Percentiles rank a stretch among this genome's conserved stretches.
Conservation (phyloP, 2,329 filamentous ascomycete genomes). For the Paramyrothecium roridum region DNA sequence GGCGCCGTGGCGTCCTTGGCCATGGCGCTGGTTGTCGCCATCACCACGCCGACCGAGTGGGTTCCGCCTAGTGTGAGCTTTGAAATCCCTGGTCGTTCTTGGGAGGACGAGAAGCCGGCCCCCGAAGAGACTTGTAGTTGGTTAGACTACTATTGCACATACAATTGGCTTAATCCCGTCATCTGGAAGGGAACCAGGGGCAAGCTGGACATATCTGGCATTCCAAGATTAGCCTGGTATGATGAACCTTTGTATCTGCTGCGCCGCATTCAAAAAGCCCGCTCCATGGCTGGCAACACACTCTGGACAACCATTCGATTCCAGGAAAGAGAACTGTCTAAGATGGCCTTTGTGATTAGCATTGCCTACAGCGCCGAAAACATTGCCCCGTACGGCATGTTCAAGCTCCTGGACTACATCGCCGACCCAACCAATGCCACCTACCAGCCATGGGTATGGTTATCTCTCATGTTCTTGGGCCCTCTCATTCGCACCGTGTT, state of each 20-base stretch:
- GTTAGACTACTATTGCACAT: conserved; percentile 49
- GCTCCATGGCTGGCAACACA: conserved; percentile 39
- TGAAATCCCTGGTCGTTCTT: conserved; percentile 32
- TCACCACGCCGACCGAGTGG: conserved; percentile 49
- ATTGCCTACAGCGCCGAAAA: conserved; percentile 42
- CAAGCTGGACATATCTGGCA: conserved; percentile 42
- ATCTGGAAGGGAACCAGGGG: conserved; percentile 44
- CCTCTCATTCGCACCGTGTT: conserved; percentile 43
- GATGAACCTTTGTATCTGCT: conserved; percentile 50
- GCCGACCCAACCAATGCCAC: conserved; percentile 39
- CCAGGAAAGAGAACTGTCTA: conserved; percentile 35
- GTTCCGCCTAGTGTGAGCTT: conserved; percentile 37
- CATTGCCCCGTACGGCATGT: conserved; percentile 50
- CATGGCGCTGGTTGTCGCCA: conserved; percentile 34
- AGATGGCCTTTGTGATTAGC: conserved; percentile 42
- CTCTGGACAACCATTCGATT: conserved; percentile 42
- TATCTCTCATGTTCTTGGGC: conserved; percentile 50
- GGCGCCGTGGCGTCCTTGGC: conserved; percentile 32
- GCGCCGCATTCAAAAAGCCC: conserved; percentile 37
- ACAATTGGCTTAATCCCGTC: conserved; percentile 46
- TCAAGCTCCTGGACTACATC: conserved; percentile 49
- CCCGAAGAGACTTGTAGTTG: conserved; percentile 53
- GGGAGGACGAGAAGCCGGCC: conserved; percentile 33
- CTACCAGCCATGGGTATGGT: conserved; percentile 50
- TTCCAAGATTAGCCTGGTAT: conserved; percentile 51